phyloP scores from a whole-genome alignment of 345 rosid species.

The Lepidium sativum region DNA sequence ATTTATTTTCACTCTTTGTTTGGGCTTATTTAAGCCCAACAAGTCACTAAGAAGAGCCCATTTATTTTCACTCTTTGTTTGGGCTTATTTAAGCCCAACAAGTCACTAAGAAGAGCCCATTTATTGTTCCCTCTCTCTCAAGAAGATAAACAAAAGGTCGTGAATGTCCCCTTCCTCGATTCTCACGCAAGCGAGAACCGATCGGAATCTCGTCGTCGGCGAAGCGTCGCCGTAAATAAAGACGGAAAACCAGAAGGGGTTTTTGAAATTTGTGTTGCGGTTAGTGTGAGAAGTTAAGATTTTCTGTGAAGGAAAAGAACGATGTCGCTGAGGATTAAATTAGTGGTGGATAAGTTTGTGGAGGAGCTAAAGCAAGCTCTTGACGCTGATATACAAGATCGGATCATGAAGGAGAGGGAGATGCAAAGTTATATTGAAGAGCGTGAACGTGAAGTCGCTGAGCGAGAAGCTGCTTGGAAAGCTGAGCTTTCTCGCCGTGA shows the following conservation, averaged over 20 bases:
- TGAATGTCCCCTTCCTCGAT: slow-evolving; percentile 16
- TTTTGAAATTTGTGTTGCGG: neutral
- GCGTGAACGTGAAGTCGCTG: slow-evolving; percentile 96
- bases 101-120: no score
- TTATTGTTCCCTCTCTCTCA: slow-evolving; percentile 10
- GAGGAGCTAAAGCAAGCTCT: slow-evolving; percentile 91
- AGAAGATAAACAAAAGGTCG: slow-evolving; percentile 16
- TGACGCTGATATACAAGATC: slow-evolving; percentile 91
- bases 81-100: no score
- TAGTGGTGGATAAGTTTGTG: slow-evolving; percentile 93
- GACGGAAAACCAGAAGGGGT: neutral
- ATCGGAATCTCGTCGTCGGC: slow-evolving; percentile 20
- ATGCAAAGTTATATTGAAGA: slow-evolving; percentile 97
- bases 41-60: no score
- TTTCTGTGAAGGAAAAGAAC: neutral
- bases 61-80: no score
- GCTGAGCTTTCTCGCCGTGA: slow-evolving; percentile 97
- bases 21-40: no score
- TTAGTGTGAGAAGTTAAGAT: neutral
- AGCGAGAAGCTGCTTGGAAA: slow-evolving; percentile 98
- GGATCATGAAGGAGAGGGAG: slow-evolving; percentile 97
- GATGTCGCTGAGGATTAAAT: slow-evolving; percentile 84
- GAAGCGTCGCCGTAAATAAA: neutral
- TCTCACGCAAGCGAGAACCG: slow-evolving; percentile 21
- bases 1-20: no score